Evolutionary conservation across 805 yeast genomes (phyloP).

Genomic region (Scheffersomyces coipomensis): DNA sequence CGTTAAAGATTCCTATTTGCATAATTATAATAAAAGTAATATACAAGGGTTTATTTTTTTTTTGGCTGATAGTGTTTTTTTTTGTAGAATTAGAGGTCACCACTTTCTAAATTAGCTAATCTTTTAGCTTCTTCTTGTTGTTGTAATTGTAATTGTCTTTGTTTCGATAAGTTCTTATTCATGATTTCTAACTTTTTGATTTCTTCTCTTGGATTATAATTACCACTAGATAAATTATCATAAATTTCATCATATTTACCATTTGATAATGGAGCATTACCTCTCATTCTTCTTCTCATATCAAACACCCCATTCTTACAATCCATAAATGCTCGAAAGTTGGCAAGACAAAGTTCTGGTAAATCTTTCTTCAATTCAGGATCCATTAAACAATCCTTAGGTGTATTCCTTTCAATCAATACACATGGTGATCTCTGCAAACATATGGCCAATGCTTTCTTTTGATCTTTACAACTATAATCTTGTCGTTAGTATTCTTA

Average conservation of each 20-base stretch:
- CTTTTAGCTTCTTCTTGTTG: too few species aligned
- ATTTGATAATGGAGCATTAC: conserved; percentile 89
- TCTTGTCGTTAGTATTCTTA: conserved; percentile 12
- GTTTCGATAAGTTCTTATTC: conserved; percentile 47
- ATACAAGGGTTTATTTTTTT: too few species aligned
- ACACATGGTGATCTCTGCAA: conserved; percentile 97
- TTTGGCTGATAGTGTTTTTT: too few species aligned
- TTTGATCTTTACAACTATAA: conserved; percentile 85
- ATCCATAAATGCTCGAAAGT: conserved; percentile 81
- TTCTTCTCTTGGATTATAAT: conserved; percentile 81
- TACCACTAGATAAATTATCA: conserved; percentile 73
- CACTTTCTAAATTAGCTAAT: too few species aligned
- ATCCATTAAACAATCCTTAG: conserved; percentile 80
- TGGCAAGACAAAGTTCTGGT: conserved; percentile 86
- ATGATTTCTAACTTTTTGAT: conserved; percentile 65
- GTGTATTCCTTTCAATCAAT: conserved; percentile 82
- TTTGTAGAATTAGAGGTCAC: too few species aligned
- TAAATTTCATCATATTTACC: conserved; percentile 91
- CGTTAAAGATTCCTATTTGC: too few species aligned
- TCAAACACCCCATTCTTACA: conserved; percentile 91
- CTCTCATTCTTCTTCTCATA: conserved; percentile 86
- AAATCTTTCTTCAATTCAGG: conserved; percentile 73
- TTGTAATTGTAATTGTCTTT: conserved; percentile 25
- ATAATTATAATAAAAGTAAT: too few species aligned
- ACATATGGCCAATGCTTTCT: conserved; percentile 93